A percentile compares a stretch with the other conserved stretches of the same genome.
Evolutionary conservation across 441 rosid species (phyloP).

Genomic region (Bocquillonia castaneifolia): DNA sequence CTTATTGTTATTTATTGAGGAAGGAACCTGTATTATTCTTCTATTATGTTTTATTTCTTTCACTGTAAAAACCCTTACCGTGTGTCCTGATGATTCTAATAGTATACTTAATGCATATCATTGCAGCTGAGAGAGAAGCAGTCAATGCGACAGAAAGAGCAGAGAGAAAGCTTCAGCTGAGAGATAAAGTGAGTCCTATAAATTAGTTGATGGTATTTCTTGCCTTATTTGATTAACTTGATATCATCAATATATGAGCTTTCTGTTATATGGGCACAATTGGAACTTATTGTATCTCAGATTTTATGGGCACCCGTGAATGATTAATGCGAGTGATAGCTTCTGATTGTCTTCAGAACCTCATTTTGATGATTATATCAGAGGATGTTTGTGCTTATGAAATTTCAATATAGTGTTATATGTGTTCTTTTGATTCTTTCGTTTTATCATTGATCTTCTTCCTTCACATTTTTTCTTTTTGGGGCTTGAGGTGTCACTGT

Average conservation of each 20-base stretch:
- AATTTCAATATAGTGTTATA: background rate
- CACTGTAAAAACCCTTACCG: background rate
- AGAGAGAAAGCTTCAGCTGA: constrained; percentile 69
- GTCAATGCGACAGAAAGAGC: constrained; percentile 85
- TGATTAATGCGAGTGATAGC: background rate
- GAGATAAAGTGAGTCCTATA: constrained; percentile 66
- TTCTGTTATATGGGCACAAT: background rate
- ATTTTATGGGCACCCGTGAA: background rate
- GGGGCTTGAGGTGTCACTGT: too few species aligned
- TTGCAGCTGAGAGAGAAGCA: constrained; percentile 89
- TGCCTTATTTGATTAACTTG: background rate
- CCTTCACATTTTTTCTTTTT: too few species aligned
- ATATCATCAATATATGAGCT: background rate
- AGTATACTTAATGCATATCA: constrained; percentile 6
- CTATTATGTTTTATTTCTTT: background rate
- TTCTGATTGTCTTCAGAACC: background rate
- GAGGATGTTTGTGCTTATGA: background rate
- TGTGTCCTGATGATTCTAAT: constrained; percentile 10
- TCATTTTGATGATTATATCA: background rate
- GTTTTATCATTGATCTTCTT: background rate
- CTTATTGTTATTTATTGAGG: background rate
- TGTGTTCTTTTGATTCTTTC: background rate
- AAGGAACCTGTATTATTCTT: background rate
- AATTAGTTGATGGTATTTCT: background rate
- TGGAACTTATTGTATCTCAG: background rate